Conservation (phyloP, 2,329 filamentous ascomycete genomes). For the Epichloe amarillans region DNA sequence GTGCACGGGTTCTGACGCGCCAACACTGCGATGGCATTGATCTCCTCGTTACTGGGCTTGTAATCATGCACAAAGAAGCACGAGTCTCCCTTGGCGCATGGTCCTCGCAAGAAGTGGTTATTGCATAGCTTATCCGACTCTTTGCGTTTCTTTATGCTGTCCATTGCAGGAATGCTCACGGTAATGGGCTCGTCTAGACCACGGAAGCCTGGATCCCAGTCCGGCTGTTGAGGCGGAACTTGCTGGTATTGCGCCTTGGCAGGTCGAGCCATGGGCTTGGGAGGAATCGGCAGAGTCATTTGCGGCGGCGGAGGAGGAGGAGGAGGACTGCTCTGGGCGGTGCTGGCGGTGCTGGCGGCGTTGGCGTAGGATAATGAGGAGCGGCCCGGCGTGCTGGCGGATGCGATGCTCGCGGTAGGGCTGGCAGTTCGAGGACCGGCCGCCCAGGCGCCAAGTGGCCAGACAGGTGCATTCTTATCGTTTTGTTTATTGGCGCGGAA, state of each 20-base stretch:
- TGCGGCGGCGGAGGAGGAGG: slow-evolving; percentile 25
- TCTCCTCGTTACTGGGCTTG: slow-evolving; percentile 38
- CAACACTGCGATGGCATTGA: slow-evolving; percentile 41
- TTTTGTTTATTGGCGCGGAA: slow-evolving; percentile 42
- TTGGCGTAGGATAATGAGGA: slow-evolving; percentile 26
- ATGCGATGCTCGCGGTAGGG: slow-evolving; percentile 7
- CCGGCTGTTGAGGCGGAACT: slow-evolving; percentile 16
- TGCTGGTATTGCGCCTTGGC: slow-evolving; percentile 10
- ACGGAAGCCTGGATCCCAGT: slow-evolving; percentile 41
- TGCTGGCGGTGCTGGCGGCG: slow-evolving; percentile 24
- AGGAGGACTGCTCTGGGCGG: slow-evolving; percentile 18
- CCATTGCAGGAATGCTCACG: slow-evolving; percentile 32
- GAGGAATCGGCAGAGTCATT: slow-evolving; percentile 26
- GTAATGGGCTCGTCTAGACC: slow-evolving; percentile 40
- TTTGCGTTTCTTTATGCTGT: slow-evolving; percentile 42
- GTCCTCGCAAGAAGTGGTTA: slow-evolving; percentile 45
- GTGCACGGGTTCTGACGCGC: slow-evolving; percentile 45
- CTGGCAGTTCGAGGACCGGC: slow-evolving; percentile 6
- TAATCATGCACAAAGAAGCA: slow-evolving; percentile 47
- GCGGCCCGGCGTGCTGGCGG: slow-evolving; percentile 4
- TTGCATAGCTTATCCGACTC: slow-evolving; percentile 47
- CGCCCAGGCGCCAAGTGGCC: slow-evolving; percentile 9
- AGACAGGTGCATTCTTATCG: slow-evolving; percentile 12
- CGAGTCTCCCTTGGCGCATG: slow-evolving; percentile 38
- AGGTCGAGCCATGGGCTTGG: slow-evolving; percentile 9